A percentile compares a stretch with the other conserved stretches of the same genome.
Conservation (phyloP, 306 rosid genomes). For the Senna tora region DNA sequence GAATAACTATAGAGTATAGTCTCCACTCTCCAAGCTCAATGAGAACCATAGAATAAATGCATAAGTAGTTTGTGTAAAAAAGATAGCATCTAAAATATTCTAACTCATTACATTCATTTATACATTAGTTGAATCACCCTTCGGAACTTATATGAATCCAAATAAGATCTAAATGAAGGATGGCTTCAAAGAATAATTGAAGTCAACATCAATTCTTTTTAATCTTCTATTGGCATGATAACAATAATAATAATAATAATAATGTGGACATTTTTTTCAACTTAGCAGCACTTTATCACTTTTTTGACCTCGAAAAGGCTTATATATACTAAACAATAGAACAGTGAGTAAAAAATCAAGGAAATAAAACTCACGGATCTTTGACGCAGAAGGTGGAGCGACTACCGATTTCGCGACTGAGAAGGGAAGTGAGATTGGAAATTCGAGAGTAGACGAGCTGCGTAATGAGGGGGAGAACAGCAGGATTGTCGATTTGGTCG, state of each 20-base stretch:
- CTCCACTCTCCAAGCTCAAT: background rate
- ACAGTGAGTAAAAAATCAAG: slow-evolving; percentile 1
- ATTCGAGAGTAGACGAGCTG: slow-evolving; percentile 59
- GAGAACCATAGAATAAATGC: background rate
- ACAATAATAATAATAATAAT: too few relatives aligned
- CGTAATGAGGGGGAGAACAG: slow-evolving; percentile 68
- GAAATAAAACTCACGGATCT: slow-evolving; percentile 61
- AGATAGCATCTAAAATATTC: background rate
- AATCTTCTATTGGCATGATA: too few relatives aligned
- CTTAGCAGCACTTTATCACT: too few relatives aligned
- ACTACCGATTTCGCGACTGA: slow-evolving; percentile 53
- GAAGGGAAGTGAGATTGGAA: slow-evolving; percentile 66
- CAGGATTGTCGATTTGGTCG: slow-evolving; percentile 61
- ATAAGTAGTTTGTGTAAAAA: background rate
- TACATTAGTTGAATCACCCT: background rate
- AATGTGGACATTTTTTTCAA: too few relatives aligned
- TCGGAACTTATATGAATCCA: background rate
- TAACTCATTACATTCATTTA: background rate
- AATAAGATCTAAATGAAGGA: background rate
- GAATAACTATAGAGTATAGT: too few relatives aligned
- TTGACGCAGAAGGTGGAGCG: slow-evolving; percentile 76
- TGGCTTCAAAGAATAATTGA: too few relatives aligned
- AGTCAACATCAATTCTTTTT: slow-evolving; percentile 8
- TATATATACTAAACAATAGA: too few relatives aligned
- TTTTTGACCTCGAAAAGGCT: too few relatives aligned